These are phyloP conservation scores for Zymoseptoria pseudotritici DNA, from an alignment of 2,329 filamentous ascomycete genomes.

Conservation along the genomic window DNA sequence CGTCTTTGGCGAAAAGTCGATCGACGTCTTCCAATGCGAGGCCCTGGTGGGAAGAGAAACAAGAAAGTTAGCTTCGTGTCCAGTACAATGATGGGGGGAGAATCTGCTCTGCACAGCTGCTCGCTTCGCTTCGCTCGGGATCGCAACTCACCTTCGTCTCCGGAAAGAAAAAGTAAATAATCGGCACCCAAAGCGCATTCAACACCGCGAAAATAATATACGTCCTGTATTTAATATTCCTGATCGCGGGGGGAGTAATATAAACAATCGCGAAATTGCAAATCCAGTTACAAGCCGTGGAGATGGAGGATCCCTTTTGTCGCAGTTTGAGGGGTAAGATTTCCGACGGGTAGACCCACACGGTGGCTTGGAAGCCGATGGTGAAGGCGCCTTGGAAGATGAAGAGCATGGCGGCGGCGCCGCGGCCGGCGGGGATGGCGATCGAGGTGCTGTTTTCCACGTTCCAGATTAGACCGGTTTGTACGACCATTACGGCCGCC, in stretches of 20 bases:
- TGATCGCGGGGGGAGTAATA: conserved; percentile 56
- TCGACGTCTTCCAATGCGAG: conserved; percentile 59
- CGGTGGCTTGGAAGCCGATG: conserved; percentile 51
- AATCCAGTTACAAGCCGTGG: conserved; percentile 28
- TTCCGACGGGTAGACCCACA: conserved; percentile 57
- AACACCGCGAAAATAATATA: conserved; percentile 39
- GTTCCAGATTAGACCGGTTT: conserved; percentile 36
- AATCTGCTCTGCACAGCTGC: too few species aligned
- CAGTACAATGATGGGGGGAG: too few species aligned
- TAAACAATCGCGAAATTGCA: conserved; percentile 58
- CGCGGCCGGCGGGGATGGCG: conserved; percentile 17
- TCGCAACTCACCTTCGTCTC: conserved; percentile 47
- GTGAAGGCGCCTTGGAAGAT: conserved; percentile 58
- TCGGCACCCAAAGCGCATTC: conserved; percentile 35
- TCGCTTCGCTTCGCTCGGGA: too few species aligned
- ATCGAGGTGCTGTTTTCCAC: conserved; percentile 23
- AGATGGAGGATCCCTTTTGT: conserved; percentile 27
- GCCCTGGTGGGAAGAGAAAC: conserved; percentile 20
- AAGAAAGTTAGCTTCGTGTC: too few species aligned
- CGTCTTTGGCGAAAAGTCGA: conserved; percentile 47
- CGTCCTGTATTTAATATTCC: conserved; percentile 48
- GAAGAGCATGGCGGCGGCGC: conserved; percentile 50
- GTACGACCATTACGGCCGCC: conserved; percentile 59
- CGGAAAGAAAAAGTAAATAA: conserved; percentile 55
- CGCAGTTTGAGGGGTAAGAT: conserved; percentile 42